A percentile compares a stretch with the other conserved stretches of the same genome.
Evolutionary conservation across 352 stramenopile species (phyloP).

Genomic region (Pythium brassicae): DNA sequence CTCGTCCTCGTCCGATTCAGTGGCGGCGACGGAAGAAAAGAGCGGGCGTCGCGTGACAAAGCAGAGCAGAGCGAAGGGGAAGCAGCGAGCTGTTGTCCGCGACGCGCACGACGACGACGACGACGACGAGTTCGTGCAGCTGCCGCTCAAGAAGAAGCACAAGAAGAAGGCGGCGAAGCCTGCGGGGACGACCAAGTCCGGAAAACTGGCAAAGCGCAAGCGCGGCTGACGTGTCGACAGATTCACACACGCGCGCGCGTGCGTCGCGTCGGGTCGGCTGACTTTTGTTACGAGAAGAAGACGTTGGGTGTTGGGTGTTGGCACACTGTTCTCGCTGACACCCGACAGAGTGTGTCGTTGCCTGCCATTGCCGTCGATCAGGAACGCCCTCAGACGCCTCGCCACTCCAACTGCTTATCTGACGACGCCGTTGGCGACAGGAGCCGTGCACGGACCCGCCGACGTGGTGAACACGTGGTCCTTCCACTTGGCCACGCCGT

Average conservation of each 20-base stretch:
- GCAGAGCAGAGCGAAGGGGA: conserved; percentile 8
- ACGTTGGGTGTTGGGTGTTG: too few species aligned
- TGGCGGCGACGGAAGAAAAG: conserved; percentile 17
- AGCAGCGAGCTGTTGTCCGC: conserved; percentile 1
- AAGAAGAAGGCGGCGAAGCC: conserved; percentile 19
- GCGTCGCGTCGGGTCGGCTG: too few species aligned
- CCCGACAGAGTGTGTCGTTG: too few species aligned
- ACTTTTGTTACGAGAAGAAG: too few species aligned
- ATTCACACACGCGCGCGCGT: too few species aligned
- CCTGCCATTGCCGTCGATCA: too few species aligned
- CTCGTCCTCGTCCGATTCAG: conserved; percentile 13
- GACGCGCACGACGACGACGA: conserved; percentile 12
- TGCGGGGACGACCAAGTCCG: conserved; percentile 6
- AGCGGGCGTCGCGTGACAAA: conserved; percentile 13
- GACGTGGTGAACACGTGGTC: conserved; percentile 74
- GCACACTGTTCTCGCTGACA: too few species aligned
- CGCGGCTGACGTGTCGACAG: conserved; percentile 12
- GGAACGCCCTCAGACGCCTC: too few species aligned
- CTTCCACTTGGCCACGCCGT: conserved; percentile 82
- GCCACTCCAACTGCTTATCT: conserved; percentile 44
- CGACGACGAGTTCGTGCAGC: conserved; percentile 24
- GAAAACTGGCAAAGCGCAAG: conserved; percentile 27
- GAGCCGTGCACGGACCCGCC: conserved; percentile 65
- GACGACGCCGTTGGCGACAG: conserved; percentile 72
- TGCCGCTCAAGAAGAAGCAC: conserved; percentile 50